Percentiles rank a stretch among this genome's conserved stretches.
Evolutionary conservation across 1,284 basidiomycete species (phyloP).

Genomic region (Agroathelia rolfsii): DNA sequence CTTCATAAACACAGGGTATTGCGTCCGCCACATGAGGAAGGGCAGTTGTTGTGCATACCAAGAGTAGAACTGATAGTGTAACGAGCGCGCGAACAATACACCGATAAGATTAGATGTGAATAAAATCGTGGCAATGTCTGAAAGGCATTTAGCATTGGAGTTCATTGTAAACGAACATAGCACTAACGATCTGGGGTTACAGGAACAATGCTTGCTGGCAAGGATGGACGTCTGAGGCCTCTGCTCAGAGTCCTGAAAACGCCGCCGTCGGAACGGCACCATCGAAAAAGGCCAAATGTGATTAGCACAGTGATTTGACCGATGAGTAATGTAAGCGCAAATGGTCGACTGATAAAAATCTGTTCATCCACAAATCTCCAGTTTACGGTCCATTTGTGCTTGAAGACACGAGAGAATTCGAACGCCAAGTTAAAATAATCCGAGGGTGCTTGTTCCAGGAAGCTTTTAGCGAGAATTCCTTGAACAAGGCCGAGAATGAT

Average conservation of each 20-base stretch:
- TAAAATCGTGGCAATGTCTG: constrained; percentile 75
- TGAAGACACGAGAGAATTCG: constrained; percentile 81
- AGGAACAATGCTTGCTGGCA: constrained; percentile 33
- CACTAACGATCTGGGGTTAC: constrained; percentile 53
- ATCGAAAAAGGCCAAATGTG: constrained; percentile 62
- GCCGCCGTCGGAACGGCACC: constrained; percentile 65
- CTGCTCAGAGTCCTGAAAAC: constrained; percentile 41
- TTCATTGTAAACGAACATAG: constrained; percentile 7
- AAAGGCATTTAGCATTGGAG: constrained; percentile 6
- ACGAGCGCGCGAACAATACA: constrained; percentile 84
- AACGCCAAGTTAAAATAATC: constrained; percentile 77
- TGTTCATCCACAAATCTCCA: constrained; percentile 83
- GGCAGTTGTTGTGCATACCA: constrained; percentile 97
- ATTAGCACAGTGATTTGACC: constrained; percentile 56
- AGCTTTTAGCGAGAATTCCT: constrained; percentile 59
- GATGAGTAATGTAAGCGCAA: constrained; percentile 56
- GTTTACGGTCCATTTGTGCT: constrained; percentile 98
- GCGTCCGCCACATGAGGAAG: constrained; percentile 70
- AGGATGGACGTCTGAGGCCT: constrained; percentile 42
- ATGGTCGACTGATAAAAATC: constrained; percentile 57
- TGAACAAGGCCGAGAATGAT: constrained; percentile 49
- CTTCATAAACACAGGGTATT: constrained; percentile 53
- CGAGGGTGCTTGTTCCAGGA: constrained; percentile 51
- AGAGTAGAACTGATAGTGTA: constrained; percentile 98
- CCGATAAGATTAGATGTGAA: constrained; percentile 92